Evolutionary conservation across 345 rosid genomes (phyloP), one percentile per base, ranked within the genome.

Genomic region (Eucalyptus decipiens): DNA sequence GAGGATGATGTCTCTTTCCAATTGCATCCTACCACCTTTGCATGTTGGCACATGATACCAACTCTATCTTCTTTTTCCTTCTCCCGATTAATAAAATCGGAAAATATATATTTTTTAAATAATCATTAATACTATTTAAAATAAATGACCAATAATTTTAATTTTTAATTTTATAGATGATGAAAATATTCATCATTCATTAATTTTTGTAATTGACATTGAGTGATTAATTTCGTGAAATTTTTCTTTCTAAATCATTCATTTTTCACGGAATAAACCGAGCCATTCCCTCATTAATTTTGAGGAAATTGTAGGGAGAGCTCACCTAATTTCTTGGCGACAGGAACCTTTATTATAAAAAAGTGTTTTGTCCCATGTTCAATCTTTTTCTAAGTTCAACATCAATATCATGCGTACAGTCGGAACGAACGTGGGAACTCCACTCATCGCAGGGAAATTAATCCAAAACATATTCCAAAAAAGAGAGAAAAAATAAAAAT

Each of bases 221-320:
- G 0, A 58, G n/a, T 15, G 9, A n/a, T n/a, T 65, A 15, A 4
- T n/a, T 19, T 4, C 4, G 40, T n/a, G 8, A 3, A 9, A 5
- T 30, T 15, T n/a, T 30, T 11, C 0, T 32, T 32, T 67, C 0
- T 8, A 7, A 17, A 9, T 32, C 0, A 32, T 69, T 67, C 0
- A 32, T 3, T 69, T 32, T 69, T 17, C 7, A 9, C 1, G 11
- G 5, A 69, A 69, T 5, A 17, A 69, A 17, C 24, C 7, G 1
- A 32, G 2, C 12, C 10, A 67, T 9, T 69, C 80, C 13, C 0
- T 5, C 11, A 1, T 17, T 17, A 17, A 72, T 72, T 37, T 19
- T 72, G 1, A 0, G 7, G 81, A 6, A 72, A 37, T 72, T 19
- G 15, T 17, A 19, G 16, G 83, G 16, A 2, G 28, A 34, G 9